Base-by-base conservation (phyloP, 176 grass and related monocot genomes). In the Bonia amplexicaulis region DNA sequence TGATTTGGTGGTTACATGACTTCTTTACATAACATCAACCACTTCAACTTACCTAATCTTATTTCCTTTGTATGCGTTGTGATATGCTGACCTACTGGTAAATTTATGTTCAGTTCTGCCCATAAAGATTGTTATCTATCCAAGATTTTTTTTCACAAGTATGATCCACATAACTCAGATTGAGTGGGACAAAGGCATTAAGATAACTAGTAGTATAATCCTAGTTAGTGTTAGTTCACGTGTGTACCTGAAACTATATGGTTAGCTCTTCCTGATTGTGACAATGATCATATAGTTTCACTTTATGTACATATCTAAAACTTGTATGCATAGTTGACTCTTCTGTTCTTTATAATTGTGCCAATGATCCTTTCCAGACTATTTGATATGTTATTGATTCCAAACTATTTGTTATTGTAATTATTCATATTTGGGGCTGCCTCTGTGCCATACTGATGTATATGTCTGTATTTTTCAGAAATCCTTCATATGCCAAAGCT, bases 401-500 rank as follows among this genome's bases (percentile, higher is more conserved):
- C 49, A 44, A 58, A 39, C 22, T 76, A 75, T 46, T 81, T 48
- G 37, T 22, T 59, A 37, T 9, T 9, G 8, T 60, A 78, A 23
- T 26, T 55, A 16, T 87, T 81, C 35, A 87, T 45, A 23, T 35
- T 73, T 45, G 65, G 17, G 33, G 2, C 15, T 77, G 3, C 49
- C 57, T 71, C 20, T 80, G 45, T 1, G 0, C 42, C 69, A 46
- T 29, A 44, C 69, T 69, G 52, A 87, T 87, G 22, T 87, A 39
- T 55, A 27, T 71, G 22, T 37, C 3, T 82, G 23, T 73, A 6
- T 85, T 73, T 71, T 68, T 73, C 79, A 99, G 97, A 88, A 87
- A 96, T 86, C 93, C 93, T 72, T 49, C 88, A 16, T 82, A 94
- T 82, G 92, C 87, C 44, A 99, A 96, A 86, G 90, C 93, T 78